Conservation (phyloP, 2,329 filamentous ascomycete genomes). For the Curvularia spicifera region DNA sequence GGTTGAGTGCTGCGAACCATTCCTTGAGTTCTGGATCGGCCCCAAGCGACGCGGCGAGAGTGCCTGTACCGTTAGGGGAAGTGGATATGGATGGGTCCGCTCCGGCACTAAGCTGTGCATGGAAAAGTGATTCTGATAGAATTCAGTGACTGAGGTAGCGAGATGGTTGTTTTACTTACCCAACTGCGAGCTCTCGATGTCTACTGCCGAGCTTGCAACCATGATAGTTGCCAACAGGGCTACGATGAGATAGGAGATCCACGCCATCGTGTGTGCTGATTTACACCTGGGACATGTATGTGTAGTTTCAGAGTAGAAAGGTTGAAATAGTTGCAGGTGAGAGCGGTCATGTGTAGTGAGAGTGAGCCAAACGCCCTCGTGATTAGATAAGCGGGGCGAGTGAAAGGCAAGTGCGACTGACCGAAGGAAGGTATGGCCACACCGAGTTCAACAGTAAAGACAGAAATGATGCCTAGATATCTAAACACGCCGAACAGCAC, state of each 20-base stretch:
- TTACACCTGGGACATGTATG: no score
- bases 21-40: slow-evolving; percentile 1
- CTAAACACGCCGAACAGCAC: no score
- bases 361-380: not conserved
- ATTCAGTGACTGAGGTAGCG: not conserved
- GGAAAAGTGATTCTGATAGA: not conserved
- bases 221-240: not conserved
- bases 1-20: not conserved
- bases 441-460: no score
- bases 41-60: not conserved
- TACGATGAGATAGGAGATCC: not conserved
- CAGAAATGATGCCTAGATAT: no score
- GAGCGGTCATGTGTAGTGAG: not conserved
- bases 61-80: not conserved
- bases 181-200: no score
- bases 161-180: not conserved
- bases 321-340: not conserved
- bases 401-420: not conserved
- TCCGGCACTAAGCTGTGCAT: not conserved
- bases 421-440: not conserved
- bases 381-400: not conserved
- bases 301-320: not conserved
- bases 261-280: not conserved
- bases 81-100: not conserved
- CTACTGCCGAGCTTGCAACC: not conserved